phyloP scores from a whole-genome alignment of 148 eudicot genomes.

The Bassia scoparia region DNA sequence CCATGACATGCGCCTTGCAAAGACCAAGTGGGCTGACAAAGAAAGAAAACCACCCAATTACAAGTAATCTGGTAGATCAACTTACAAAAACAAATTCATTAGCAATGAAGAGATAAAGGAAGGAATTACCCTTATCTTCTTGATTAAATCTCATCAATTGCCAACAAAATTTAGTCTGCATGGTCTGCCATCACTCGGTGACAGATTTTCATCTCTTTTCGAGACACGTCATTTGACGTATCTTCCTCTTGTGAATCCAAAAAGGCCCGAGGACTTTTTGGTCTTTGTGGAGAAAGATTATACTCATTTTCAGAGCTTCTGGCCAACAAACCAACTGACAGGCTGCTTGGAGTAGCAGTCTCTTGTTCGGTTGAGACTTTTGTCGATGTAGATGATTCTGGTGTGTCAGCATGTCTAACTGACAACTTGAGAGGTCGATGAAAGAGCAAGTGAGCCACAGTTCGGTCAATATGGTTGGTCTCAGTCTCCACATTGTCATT shows the following conservation, averaged over 20 bases:
- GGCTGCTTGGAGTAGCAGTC: conserved; percentile 27
- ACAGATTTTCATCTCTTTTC: conserved; percentile 23
- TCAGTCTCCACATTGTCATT: conserved; percentile 46
- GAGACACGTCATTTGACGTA: conserved; percentile 15
- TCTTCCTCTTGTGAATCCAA: conserved; percentile 29
- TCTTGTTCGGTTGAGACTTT: conserved; percentile 30
- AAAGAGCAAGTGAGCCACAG: conserved; percentile 75
- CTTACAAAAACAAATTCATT: conserved; percentile 10
- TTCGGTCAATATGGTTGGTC: conserved; percentile 75
- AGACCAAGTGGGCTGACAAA: conserved; percentile 42
- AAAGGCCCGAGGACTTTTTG: conserved; percentile 27
- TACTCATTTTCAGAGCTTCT: conserved; percentile 29
- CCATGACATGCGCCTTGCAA: conserved; percentile 25
- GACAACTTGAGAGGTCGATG: conserved; percentile 50
- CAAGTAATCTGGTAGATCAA: conserved; percentile 34
- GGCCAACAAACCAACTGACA: conserved; percentile 24
- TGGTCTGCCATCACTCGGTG: conserved; percentile 27
- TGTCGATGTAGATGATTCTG: conserved; percentile 45
- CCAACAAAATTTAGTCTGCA: conserved; percentile 23
- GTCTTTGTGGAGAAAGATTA: conserved; percentile 22
- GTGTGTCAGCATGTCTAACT: conserved; percentile 41
- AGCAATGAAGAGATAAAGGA: conserved; percentile 31
- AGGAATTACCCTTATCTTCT: conserved; percentile 43
- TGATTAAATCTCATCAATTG: conserved; percentile 16
- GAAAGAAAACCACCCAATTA: conserved; percentile 38